Conservation (phyloP, 768 basidiomycete genomes). For the Boletus tomentosulus region DNA sequence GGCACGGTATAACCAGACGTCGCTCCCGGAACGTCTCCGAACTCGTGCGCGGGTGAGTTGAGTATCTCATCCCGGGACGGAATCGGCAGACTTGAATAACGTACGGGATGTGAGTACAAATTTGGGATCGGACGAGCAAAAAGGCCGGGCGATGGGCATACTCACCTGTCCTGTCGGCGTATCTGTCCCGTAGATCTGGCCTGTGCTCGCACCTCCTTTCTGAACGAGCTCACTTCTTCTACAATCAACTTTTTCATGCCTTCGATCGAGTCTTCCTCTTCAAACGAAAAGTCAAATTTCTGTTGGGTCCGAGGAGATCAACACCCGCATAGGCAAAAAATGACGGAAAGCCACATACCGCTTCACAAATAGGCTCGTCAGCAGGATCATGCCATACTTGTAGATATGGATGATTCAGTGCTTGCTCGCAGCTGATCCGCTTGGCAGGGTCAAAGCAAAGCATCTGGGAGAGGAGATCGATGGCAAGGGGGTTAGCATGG, state of each 20-base stretch:
- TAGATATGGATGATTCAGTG: slow-evolving; percentile 90
- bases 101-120: neutral
- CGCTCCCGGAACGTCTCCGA: slow-evolving; percentile 53
- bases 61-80: slow-evolving; percentile 80
- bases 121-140: neutral
- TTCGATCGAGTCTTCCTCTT: slow-evolving; percentile 93
- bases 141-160: neutral
- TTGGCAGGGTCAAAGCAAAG: slow-evolving; percentile 95
- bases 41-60: slow-evolving; percentile 67
- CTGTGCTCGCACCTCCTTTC: slow-evolving; percentile 85
- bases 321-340: neutral
- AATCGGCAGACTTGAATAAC: slow-evolving; percentile 58
- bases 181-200: slow-evolving; percentile 68
- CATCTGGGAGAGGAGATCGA: slow-evolving; percentile 88
- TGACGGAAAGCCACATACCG: slow-evolving; percentile 41
- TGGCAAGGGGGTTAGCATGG: slow-evolving; percentile 87
- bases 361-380: slow-evolving; percentile 84
- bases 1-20: slow-evolving; percentile 65
- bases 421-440: slow-evolving; percentile 94
- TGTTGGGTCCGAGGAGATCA: slow-evolving; percentile 25
- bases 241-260: slow-evolving; percentile 97
- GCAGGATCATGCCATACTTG: slow-evolving; percentile 98
- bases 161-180: slow-evolving; percentile 72
- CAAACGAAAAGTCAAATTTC: slow-evolving; percentile 96
- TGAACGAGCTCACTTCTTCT: slow-evolving; percentile 86